A percentile compares a stretch with the other conserved stretches of the same genome.
These are phyloP conservation scores for Aspergillus niger DNA, from an alignment of 2,329 filamentous ascomycete genomes.

Conservation along the genomic window DNA sequence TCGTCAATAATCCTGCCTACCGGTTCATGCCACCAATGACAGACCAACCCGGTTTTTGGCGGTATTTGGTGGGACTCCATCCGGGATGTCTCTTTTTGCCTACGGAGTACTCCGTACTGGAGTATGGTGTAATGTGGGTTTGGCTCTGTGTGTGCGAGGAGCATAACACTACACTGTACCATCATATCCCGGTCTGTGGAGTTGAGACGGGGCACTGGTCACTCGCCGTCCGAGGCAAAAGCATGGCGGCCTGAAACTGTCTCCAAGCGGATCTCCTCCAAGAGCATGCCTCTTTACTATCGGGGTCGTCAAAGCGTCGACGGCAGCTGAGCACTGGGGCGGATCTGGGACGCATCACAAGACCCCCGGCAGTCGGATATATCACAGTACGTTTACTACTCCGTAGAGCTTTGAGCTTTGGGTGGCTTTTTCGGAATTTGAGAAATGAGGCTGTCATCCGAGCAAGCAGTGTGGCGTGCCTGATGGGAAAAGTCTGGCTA, in stretches of 20 bases:
- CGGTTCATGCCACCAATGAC: background rate
- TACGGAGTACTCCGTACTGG: too few species aligned
- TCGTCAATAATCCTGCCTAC: background rate
- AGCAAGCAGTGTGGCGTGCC: background rate
- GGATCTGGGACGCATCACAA: conserved; percentile 9
- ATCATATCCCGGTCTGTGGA: background rate
- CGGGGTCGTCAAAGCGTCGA: conserved; percentile 4
- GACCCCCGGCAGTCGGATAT: background rate
- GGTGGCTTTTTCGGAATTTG: background rate
- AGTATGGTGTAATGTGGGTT: background rate
- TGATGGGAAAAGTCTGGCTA: background rate
- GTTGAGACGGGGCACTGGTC: background rate
- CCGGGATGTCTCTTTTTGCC: background rate
- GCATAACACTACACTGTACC: background rate
- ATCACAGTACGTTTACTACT: background rate
- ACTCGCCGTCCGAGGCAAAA: background rate
- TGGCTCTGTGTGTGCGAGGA: background rate
- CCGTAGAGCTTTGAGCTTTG: background rate
- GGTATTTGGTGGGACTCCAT: background rate
- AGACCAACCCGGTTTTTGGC: background rate
- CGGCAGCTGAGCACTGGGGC: conserved; percentile 2
- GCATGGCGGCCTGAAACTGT: background rate
- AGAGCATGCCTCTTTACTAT: conserved; percentile 3
- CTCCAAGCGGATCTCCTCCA: background rate
- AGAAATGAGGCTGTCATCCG: background rate